Evolutionary conservation across 2,329 filamentous ascomycete genomes (phyloP), one percentile per base, ranked within the genome.

Genomic region (Magnaporthales sp.): DNA sequence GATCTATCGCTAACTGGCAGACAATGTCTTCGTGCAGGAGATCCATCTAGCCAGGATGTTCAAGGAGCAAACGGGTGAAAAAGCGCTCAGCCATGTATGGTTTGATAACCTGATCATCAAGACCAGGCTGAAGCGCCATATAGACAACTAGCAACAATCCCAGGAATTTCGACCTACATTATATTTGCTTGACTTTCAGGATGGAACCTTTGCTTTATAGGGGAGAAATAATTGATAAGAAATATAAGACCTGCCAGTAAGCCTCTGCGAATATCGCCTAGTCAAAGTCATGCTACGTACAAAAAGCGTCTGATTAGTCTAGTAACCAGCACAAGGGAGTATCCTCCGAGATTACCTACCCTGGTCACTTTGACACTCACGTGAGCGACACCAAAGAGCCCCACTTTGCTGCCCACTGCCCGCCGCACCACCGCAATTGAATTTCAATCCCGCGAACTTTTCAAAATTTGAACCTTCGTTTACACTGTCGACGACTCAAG

Each of bases 391-490:
- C n/a, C 54, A 11, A 22, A 58, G 7, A 13, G n/a, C 54, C 54
- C 54, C n/a, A 22, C n/a, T 3, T 15, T 13, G 54, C 8, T 58
- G 22, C 54, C 54, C 54, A 58, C 54, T n/a, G 54, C 54, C 54
- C 22, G 54, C 54, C 54, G 24, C 24, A 26, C 38, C 19, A 46
- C 24, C 10, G 54, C 54, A 58, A 58, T 58, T 58, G 22, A 22
- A 58, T 58, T 58, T 58, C 54, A 58, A 58, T 58, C 54, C 24
- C 24, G 54, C 54, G 54, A 58, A 58, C 54, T 58, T 58, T 58
- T 58, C 5, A 26, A 58, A 58, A 58, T 58, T 26, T 58, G 54
- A 58, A 22, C 22, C 22, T 58, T 58, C n/a, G n/a, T 58, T 58
- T 4, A 4, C 4, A 3, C 13, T 15, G 24, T 58, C 54, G 54